These are phyloP conservation scores for Backusella macrospora DNA, from an alignment of 192 early-diverging fungal genomes.

Conservation along the genomic window DNA sequence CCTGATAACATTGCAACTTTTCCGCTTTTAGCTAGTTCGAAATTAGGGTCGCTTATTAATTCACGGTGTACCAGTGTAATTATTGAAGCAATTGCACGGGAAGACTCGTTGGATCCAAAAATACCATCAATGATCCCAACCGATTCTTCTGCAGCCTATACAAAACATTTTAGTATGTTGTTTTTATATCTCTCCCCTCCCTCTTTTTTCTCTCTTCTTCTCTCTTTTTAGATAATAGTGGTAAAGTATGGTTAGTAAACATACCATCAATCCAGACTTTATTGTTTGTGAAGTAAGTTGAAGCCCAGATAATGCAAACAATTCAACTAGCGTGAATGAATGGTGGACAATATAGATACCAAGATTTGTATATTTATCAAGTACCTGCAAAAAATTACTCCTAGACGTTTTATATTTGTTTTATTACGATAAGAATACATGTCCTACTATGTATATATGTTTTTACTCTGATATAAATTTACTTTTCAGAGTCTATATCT, in stretches of 20 bases:
- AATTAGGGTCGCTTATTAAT: conserved; percentile 66
- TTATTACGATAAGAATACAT: background rate
- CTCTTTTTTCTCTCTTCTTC: background rate
- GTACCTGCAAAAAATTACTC: conserved; percentile 54
- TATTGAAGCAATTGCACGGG: conserved; percentile 79
- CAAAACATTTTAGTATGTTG: background rate
- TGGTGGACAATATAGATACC: conserved; percentile 67
- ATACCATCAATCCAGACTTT: conserved; percentile 53
- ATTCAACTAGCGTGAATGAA: conserved; percentile 74
- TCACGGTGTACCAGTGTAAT: conserved; percentile 78
- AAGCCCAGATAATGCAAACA: conserved; percentile 77
- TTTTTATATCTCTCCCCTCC: background rate
- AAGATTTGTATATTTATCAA: conserved; percentile 66
- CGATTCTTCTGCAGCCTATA: conserved; percentile 80
- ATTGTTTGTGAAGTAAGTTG: conserved; percentile 79
- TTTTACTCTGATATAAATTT: background rate
- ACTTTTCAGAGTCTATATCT: background rate
- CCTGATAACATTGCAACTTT: conserved; percentile 69
- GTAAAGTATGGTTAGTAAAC: background rate
- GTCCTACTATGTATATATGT: background rate
- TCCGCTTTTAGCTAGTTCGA: conserved; percentile 62
- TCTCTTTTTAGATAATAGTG: background rate
- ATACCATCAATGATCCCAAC: conserved; percentile 89
- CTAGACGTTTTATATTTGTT: conserved; percentile 26
- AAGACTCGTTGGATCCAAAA: conserved; percentile 96